A percentile compares a stretch with the other conserved stretches of the same genome.
Evolutionary conservation across 306 rosid genomes (phyloP).

Genomic region (Medicago arabica): DNA sequence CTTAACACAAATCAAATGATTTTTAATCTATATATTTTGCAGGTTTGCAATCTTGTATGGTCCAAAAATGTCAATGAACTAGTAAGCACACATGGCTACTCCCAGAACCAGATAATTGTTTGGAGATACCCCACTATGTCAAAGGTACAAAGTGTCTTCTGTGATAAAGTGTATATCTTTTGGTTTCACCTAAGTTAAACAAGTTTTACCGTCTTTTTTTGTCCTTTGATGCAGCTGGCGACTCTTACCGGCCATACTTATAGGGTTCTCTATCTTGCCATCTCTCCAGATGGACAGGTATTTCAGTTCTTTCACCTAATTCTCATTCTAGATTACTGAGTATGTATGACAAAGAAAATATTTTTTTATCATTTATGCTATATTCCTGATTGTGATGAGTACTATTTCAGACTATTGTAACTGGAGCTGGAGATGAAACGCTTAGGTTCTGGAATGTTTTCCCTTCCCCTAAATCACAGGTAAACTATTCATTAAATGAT

Average conservation of each 20-base stretch:
- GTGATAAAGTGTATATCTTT: conserved; percentile 17
- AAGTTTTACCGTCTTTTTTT: conserved; percentile 21
- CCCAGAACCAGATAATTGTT: conserved; percentile 97
- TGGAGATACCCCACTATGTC: conserved; percentile 99
- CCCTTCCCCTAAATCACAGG: conserved; percentile 98
- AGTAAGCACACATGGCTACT: conserved; percentile 98
- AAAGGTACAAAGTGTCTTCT: conserved; percentile 61
- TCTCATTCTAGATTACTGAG: neutral
- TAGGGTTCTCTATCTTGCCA: conserved; percentile 96
- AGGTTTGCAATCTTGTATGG: conserved; percentile 99
- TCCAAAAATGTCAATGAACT: conserved; percentile 97
- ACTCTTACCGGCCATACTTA: conserved; percentile 95
- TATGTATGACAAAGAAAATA: neutral
- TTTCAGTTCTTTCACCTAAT: conserved; percentile 30
- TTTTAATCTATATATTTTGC: conserved; percentile 42
- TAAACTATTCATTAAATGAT: conserved; percentile 45
- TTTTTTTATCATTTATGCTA: conserved; percentile 20
- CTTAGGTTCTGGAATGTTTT: conserved; percentile 98
- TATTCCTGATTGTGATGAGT: conserved; percentile 28
- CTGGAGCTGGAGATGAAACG: conserved; percentile 99
- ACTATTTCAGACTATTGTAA: conserved; percentile 87
- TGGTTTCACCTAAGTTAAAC: conserved; percentile 15
- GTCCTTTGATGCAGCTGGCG: conserved; percentile 67
- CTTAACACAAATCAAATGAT: conserved; percentile 28
- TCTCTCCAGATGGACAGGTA: conserved; percentile 99